A percentile compares a stretch with the other conserved stretches of the same genome.
These are phyloP conservation scores for Penicillium bovifimosum DNA, from an alignment of 495 filamentous ascomycete species.

Conservation along the genomic window DNA sequence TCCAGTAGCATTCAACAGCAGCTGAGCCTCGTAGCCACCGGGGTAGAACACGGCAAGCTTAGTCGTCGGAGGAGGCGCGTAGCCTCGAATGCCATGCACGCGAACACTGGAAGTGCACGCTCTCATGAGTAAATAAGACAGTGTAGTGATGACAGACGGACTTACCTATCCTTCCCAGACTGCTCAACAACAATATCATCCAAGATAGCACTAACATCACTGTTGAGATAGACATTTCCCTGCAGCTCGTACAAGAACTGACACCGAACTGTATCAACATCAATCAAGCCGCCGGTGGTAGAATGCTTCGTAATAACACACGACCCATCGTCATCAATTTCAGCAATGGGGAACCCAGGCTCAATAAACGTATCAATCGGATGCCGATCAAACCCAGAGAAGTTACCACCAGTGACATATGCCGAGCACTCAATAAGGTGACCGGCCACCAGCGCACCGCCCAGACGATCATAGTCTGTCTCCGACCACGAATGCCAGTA, in stretches of 20 bases:
- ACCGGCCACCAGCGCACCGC: slow-evolving; percentile 41
- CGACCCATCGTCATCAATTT: slow-evolving; percentile 23
- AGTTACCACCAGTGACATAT: slow-evolving; percentile 51
- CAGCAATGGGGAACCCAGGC: slow-evolving; percentile 37
- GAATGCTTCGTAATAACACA: slow-evolving; percentile 29
- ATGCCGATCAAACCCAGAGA: slow-evolving; percentile 42
- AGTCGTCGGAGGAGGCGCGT: slow-evolving; percentile 48
- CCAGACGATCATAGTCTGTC: slow-evolving; percentile 37
- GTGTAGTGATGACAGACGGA: neutral
- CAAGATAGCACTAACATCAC: slow-evolving; percentile 47
- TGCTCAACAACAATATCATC: slow-evolving; percentile 35
- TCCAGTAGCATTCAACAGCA: slow-evolving; percentile 37
- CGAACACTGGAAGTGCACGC: slow-evolving; percentile 24
- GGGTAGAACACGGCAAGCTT: slow-evolving; percentile 48
- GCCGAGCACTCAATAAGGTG: slow-evolving; percentile 50
- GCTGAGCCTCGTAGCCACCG: slow-evolving; percentile 42
- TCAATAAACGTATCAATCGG: slow-evolving; percentile 27
- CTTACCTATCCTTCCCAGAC: slow-evolving; percentile 21
- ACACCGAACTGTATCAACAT: slow-evolving; percentile 40
- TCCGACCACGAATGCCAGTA: slow-evolving; percentile 43
- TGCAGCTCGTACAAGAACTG: slow-evolving; percentile 56
- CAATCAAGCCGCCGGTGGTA: slow-evolving; percentile 20
- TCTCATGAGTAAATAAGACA: neutral
- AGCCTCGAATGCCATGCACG: slow-evolving; percentile 39
- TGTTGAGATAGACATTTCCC: slow-evolving; percentile 47